A percentile compares a stretch with the other conserved stretches of the same genome.
phyloP scores from a whole-genome alignment of 176 grass and related monocot species.

The Aegilops longissima region DNA sequence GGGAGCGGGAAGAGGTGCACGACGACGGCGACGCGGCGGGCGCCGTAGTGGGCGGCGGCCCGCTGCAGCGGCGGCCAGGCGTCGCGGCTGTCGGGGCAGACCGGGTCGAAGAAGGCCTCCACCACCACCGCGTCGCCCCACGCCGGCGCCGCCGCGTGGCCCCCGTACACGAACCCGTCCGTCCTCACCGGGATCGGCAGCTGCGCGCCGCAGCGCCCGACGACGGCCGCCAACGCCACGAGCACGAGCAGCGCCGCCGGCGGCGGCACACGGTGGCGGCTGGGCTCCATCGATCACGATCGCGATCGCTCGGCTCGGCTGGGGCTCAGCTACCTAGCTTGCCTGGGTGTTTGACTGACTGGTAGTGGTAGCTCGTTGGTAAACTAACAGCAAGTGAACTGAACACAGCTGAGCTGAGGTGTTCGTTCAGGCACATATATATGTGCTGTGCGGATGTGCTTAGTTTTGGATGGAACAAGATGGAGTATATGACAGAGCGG shows the following conservation, averaged over 20 bases:
- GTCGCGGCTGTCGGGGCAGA: conserved; percentile 87
- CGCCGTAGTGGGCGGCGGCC: conserved; percentile 46
- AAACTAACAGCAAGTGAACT: not conserved
- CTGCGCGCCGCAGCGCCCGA: conserved; percentile 37
- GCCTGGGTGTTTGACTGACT: not conserved
- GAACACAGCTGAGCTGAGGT: no score
- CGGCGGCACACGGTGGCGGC: not conserved
- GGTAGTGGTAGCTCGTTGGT: not conserved
- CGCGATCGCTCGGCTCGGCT: no score
- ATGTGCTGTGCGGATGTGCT: no score
- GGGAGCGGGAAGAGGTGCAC: not conserved
- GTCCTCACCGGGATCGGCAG: conserved; percentile 65
- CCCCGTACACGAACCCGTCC: conserved; percentile 74
- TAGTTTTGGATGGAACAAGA: no score
- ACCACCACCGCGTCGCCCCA: conserved; percentile 76
- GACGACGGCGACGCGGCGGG: not conserved
- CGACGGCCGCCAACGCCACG: not conserved
- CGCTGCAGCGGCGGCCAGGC: conserved; percentile 69
- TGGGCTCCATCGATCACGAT: not conserved
- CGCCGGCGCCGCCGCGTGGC: not conserved
- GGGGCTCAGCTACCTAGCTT: not conserved
- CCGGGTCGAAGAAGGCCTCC: conserved; percentile 74
- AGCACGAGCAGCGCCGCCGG: no score
- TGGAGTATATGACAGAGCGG: no score
- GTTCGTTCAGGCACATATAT: no score